Conservation (phyloP, 2,329 filamentous ascomycete species). For the Domatiomyces globalis region DNA sequence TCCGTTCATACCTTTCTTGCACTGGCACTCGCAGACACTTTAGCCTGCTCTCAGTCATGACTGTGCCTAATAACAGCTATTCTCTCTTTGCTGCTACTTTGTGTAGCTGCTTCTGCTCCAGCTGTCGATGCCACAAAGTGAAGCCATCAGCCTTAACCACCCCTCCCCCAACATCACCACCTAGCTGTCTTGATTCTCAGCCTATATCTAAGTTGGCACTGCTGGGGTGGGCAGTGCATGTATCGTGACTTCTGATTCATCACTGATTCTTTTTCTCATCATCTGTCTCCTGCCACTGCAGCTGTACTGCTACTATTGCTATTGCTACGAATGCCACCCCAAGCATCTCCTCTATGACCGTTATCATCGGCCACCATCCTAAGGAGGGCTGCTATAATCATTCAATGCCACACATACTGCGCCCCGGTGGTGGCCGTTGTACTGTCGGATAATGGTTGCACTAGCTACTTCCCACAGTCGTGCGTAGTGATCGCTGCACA, state of each 20-base stretch:
- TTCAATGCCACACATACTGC: slow-evolving; percentile 88
- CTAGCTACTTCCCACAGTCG: slow-evolving; percentile 77
- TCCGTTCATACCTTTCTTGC: too few relatives aligned
- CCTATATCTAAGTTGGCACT: neutral
- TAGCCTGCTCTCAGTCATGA: too few relatives aligned
- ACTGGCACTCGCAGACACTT: too few relatives aligned
- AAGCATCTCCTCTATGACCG: neutral
- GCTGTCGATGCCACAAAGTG: too few relatives aligned
- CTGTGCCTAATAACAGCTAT: too few relatives aligned
- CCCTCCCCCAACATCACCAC: too few relatives aligned
- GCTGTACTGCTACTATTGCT: neutral
- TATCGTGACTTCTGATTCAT: neutral
- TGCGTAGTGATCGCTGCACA: slow-evolving; percentile 86
- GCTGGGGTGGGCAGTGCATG: neutral
- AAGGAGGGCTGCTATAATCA: slow-evolving; percentile 45
- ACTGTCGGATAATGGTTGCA: slow-evolving; percentile 83
- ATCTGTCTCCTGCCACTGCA: neutral
- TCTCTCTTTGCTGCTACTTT: too few relatives aligned
- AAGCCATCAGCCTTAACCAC: too few relatives aligned
- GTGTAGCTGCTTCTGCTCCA: too few relatives aligned
- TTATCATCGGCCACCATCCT: neutral
- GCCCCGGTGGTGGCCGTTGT: slow-evolving; percentile 85
- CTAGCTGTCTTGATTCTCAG: neutral
- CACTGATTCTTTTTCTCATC: neutral
- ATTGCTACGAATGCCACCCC: neutral